These are phyloP conservation scores for Mycosphaerelloides madeirae DNA, from an alignment of 2,329 filamentous ascomycete species.

Conservation along the genomic window DNA sequence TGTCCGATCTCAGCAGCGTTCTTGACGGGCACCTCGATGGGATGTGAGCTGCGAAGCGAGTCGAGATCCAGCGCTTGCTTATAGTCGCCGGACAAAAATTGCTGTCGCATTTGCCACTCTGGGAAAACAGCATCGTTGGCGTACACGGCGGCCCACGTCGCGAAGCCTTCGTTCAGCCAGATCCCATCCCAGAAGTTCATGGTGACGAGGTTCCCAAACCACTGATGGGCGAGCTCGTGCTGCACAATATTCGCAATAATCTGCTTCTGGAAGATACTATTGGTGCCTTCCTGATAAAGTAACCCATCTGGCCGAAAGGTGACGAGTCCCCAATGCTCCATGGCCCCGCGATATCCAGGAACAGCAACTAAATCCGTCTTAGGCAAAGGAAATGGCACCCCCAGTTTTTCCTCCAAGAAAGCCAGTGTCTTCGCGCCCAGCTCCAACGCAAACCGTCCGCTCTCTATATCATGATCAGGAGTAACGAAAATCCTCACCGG, in stretches of 20 bases:
- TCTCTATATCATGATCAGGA: too few species aligned
- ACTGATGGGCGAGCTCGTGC: constrained; percentile 89
- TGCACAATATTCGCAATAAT: constrained; percentile 90
- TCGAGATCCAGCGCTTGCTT: constrained; percentile 85
- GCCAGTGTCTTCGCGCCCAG: too few species aligned
- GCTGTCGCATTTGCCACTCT: constrained; percentile 93
- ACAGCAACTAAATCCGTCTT: constrained; percentile 85
- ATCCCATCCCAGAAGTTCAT: constrained; percentile 77
- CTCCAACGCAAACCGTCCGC: too few species aligned
- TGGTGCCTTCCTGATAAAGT: constrained; percentile 86
- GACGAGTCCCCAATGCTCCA: constrained; percentile 93
- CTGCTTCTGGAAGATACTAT: constrained; percentile 81
- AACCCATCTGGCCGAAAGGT: constrained; percentile 86
- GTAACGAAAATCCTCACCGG: too few species aligned
- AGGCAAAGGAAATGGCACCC: constrained; percentile 57
- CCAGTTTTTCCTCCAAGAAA: too few species aligned
- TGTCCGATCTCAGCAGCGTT: constrained; percentile 92
- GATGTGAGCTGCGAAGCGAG: constrained; percentile 80
- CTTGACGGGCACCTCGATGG: constrained; percentile 86
- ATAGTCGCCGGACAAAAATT: constrained; percentile 90
- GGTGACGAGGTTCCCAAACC: constrained; percentile 91
- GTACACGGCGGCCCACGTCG: constrained; percentile 93
- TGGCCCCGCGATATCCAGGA: constrained; percentile 75
- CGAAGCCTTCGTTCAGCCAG: constrained; percentile 92
- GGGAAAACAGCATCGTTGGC: constrained; percentile 85